Conservation (phyloP, 345 rosid genomes). For the Acer negundo region DNA sequence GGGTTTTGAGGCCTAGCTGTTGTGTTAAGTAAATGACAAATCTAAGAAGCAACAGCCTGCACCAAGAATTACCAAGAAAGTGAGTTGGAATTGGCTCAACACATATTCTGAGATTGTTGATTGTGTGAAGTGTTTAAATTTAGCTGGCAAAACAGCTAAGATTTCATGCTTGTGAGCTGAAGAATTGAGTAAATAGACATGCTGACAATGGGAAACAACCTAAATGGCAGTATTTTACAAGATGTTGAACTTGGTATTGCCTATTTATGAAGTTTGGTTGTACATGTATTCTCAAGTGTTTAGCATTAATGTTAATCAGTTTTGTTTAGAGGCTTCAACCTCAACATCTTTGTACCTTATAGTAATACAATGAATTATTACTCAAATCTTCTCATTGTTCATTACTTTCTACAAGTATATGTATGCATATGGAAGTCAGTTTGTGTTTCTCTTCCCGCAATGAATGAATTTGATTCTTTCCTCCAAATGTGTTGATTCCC, state of each 20-base stretch:
- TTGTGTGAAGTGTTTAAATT: neutral
- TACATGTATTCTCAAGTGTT: neutral
- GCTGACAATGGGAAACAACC: too few relatives aligned
- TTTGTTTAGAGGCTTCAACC: neutral
- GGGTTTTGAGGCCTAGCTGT: neutral
- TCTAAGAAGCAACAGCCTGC: neutral
- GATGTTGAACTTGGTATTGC: neutral
- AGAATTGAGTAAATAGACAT: neutral
- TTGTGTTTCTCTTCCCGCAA: neutral
- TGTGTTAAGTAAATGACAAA: neutral
- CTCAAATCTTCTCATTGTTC: neutral
- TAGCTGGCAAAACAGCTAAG: neutral
- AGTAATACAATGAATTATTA: too few relatives aligned
- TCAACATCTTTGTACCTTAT: neutral
- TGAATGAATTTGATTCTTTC: slow-evolving; percentile 3
- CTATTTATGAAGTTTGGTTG: too few relatives aligned
- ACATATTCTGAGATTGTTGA: neutral
- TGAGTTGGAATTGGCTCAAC: neutral
- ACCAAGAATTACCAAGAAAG: neutral
- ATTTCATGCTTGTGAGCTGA: neutral
- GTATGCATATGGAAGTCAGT: too few relatives aligned
- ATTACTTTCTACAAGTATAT: neutral
- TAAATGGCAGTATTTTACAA: neutral
- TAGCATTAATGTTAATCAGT: neutral
- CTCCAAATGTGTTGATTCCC: slow-evolving; percentile 1